Conservation (phyloP, 1,284 basidiomycete genomes). For the Somion occarium region DNA sequence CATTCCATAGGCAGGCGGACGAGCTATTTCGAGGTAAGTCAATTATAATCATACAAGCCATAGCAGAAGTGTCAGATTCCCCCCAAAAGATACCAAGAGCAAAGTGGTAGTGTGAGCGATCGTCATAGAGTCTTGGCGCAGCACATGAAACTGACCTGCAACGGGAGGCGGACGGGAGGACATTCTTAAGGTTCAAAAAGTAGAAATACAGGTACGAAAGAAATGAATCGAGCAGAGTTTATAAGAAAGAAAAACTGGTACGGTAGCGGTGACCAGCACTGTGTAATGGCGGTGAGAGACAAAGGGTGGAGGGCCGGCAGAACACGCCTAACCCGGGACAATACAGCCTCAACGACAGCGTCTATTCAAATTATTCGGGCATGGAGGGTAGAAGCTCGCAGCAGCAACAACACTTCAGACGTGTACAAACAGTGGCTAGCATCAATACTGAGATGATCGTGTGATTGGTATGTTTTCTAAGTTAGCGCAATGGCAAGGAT, state of each 20-base stretch:
- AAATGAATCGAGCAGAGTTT: not conserved
- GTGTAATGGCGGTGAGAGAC: not conserved
- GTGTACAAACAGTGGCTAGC: no score
- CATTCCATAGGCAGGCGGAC: constrained; percentile 53
- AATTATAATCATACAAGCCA: not conserved
- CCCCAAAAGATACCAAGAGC: not conserved
- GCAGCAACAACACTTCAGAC: no score
- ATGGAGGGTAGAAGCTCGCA: not conserved
- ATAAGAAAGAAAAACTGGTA: not conserved
- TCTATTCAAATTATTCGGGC: not conserved
- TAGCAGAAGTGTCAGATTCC: not conserved
- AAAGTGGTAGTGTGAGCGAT: not conserved
- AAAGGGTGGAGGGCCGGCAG: not conserved
- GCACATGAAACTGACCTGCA: not conserved
- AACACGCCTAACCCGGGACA: not conserved
- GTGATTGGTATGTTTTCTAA: no score
- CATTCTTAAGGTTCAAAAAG: not conserved
- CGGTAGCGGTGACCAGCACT: not conserved
- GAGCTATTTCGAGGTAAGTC: constrained; percentile 7
- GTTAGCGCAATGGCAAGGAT: no score
- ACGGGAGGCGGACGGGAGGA: not conserved
- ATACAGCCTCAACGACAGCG: not conserved
- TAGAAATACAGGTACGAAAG: not conserved
- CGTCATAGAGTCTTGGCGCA: not conserved
- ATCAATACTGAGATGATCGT: no score